Evolutionary conservation across 208 protist species (phyloP), one percentile per base, ranked within the genome.

Genomic region (Trypanosoma mega): DNA sequence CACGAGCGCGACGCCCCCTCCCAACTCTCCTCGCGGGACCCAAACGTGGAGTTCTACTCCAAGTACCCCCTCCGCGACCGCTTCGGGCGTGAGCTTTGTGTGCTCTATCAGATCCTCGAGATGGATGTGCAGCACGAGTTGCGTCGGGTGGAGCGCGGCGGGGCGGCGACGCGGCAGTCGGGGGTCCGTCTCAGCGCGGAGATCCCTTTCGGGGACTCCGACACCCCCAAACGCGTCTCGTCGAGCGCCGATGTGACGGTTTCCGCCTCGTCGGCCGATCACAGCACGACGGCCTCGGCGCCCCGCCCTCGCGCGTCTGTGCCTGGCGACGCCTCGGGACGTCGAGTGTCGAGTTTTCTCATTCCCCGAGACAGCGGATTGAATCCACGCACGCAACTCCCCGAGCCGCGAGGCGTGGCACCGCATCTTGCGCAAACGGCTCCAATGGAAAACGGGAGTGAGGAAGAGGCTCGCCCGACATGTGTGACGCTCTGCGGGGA

Each of bases 31-130:
- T 89, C 87, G 6, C 68, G 71, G 31, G 78, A 90, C 44, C 80
- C 81, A 0, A 74, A 73, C 47, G 82, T 90, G 2, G 56, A 72
- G 23, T 91, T 94, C 61, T 80, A 60, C 44, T 85, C 79, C 29
- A 82, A 82, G 49, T 94, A 82, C 56, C 87, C 87, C 0, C 59
- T 88, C 45, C 78, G 81, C 52, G 84, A 94, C 62, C 72, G 75
- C 12, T 72, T 81, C 29, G 87, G 87, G 5, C 77, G 74, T 37
- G 83, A 94, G 65, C 72, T 94, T 27, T 94, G 74, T 39, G 80
- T 94, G 9, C 44, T 82, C 21, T 87, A 87, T 53, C 87, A 94
- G 56, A 78, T 90, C 21, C 77, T 90, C 26, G 83, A 92, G 64
- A 77, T 76, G 72, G 71, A 74, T n/a, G 69, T 91, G 50, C 68